phyloP scores from a whole-genome alignment of 306 rosid genomes.

The Ormosia semicastrata region DNA sequence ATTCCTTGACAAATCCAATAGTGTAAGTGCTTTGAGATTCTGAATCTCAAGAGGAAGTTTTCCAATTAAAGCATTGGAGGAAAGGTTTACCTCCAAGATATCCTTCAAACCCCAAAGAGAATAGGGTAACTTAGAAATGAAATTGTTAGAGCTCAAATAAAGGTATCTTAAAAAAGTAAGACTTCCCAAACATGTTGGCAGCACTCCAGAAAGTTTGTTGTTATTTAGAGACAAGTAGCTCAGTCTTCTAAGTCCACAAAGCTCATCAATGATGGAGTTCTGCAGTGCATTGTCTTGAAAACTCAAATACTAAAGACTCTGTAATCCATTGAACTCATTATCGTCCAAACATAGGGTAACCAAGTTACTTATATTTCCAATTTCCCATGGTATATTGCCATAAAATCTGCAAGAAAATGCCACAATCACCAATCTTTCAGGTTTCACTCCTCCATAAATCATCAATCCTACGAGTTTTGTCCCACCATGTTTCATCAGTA shows the following conservation, averaged over 20 bases:
- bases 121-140: constrained; percentile 20
- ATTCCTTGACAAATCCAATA: constrained; percentile 30
- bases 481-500: no score
- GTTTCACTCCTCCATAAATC: no score
- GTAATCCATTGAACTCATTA: constrained; percentile 22
- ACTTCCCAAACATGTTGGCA: constrained; percentile 41
- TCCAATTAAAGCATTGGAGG: constrained; percentile 24
- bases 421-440: no score
- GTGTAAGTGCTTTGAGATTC: constrained; percentile 7
- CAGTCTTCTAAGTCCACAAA: constrained; percentile 29
- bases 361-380: constrained; percentile 36
- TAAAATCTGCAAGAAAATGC: no score
- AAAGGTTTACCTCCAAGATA: constrained; percentile 27
- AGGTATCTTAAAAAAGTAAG: constrained; percentile 22
- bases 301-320: constrained; percentile 15
- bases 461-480: no score
- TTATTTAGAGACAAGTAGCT: neutral
- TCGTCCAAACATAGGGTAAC: neutral
- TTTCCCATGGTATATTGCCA: constrained; percentile 18
- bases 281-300: constrained; percentile 18
- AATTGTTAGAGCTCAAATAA: constrained; percentile 10
- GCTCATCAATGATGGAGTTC: constrained; percentile 19
- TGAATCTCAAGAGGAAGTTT: constrained; percentile 12
- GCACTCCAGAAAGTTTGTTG: constrained; percentile 22
- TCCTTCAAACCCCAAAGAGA: constrained; percentile 31